Conservation (phyloP, 2,329 filamentous ascomycete genomes). For the Colletotrichum aenigma region DNA sequence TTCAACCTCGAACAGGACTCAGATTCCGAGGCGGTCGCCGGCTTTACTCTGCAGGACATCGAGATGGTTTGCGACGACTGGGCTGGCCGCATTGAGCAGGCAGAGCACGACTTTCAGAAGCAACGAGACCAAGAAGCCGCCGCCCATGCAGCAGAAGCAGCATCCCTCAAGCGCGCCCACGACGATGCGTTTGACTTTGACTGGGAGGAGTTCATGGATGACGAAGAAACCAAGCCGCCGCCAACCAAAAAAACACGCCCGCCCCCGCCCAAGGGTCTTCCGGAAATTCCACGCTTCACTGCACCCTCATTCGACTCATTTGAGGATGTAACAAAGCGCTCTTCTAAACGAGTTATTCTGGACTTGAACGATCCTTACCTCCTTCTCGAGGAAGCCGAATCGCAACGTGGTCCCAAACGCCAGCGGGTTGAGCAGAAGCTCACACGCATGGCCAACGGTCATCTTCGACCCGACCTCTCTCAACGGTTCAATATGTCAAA, state of each 20-base stretch:
- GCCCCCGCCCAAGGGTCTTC: constrained; percentile 62
- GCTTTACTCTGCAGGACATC: constrained; percentile 80
- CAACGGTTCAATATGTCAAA: constrained; percentile 95
- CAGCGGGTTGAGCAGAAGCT: constrained; percentile 59
- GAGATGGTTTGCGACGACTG: constrained; percentile 88
- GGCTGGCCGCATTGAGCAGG: constrained; percentile 65
- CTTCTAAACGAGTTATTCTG: constrained; percentile 79
- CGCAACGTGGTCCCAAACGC: constrained; percentile 66
- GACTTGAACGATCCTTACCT: constrained; percentile 90
- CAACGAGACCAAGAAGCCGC: constrained; percentile 31
- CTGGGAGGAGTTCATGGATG: constrained; percentile 66
- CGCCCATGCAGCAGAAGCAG: constrained; percentile 22
- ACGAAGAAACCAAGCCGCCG: constrained; percentile 48
- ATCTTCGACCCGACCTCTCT: constrained; percentile 73
- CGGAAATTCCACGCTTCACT: constrained; percentile 61
- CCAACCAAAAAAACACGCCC: constrained; percentile 72
- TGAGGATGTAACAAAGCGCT: constrained; percentile 71
- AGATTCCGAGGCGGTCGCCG: constrained; percentile 71
- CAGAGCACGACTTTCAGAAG: constrained; percentile 40
- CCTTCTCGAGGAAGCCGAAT: constrained; percentile 78
- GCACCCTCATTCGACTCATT: constrained; percentile 83
- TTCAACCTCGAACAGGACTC: constrained; percentile 56
- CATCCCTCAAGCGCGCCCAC: constrained; percentile 22
- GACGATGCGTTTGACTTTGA: constrained; percentile 53
- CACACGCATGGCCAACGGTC: constrained; percentile 71